Evolutionary conservation across 352 stramenopile genomes (phyloP).

Genomic region (Globisporangium yorkense): DNA sequence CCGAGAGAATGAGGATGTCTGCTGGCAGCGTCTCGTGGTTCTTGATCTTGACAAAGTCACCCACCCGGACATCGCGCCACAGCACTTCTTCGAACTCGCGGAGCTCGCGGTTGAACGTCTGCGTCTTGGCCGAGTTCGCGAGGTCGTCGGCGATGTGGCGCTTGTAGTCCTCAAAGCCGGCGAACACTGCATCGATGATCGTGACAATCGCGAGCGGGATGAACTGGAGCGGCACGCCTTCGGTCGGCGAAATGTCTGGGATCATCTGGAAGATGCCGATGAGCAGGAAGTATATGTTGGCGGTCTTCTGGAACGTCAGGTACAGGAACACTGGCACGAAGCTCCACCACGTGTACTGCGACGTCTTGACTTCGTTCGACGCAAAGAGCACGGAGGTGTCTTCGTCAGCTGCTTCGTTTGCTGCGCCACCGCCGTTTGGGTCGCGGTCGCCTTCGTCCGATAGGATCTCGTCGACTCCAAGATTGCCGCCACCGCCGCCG

Average conservation of each 20-base stretch:
- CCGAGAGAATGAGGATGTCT: constrained; percentile 76
- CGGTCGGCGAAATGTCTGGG: constrained; percentile 69
- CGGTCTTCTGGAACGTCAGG: constrained; percentile 83
- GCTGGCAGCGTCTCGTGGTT: constrained; percentile 81
- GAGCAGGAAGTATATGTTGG: constrained; percentile 85
- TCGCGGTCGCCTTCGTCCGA: constrained; percentile 13
- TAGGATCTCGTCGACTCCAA: constrained; percentile 9
- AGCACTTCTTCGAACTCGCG: constrained; percentile 82
- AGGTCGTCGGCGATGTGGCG: constrained; percentile 71
- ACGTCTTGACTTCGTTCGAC: constrained; percentile 81
- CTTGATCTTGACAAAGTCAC: constrained; percentile 76
- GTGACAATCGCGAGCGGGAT: constrained; percentile 77
- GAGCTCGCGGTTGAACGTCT: constrained; percentile 67
- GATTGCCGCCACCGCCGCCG: constrained; percentile 16
- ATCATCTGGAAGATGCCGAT: constrained; percentile 89
- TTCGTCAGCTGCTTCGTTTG: not conserved
- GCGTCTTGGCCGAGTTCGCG: constrained; percentile 62
- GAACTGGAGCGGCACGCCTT: constrained; percentile 80
- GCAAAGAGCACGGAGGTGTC: constrained; percentile 40
- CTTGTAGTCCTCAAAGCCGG: constrained; percentile 82
- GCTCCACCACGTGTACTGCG: constrained; percentile 87
- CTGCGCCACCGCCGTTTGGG: not conserved
- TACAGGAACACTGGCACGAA: constrained; percentile 86
- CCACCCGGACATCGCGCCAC: constrained; percentile 78
- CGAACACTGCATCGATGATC: constrained; percentile 79